Conservation (phyloP, 495 filamentous ascomycete species). For the Neurospora tetrasperma region DNA sequence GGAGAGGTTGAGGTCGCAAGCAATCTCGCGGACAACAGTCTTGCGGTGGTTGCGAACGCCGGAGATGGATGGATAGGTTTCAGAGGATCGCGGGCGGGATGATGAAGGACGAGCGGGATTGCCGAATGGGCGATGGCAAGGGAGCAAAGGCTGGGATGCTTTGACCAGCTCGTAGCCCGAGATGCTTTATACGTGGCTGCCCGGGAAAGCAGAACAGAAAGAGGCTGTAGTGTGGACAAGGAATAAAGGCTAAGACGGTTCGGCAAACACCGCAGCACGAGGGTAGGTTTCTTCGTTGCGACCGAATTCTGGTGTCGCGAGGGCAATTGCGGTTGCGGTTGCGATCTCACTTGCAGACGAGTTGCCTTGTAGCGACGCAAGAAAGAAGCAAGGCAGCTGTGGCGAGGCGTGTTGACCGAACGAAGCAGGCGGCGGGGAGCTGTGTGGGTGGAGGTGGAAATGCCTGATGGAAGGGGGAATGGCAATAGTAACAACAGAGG, state of each 20-base stretch:
- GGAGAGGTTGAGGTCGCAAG: not conserved
- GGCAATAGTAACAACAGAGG: not conserved
- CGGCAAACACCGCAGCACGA: not conserved
- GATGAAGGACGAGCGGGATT: not conserved
- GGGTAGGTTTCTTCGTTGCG: not conserved
- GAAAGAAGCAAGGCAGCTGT: not conserved
- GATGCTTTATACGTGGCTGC: not conserved
- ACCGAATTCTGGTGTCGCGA: not conserved
- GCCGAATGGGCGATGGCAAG: not conserved
- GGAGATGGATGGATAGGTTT: not conserved
- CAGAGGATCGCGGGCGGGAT: not conserved
- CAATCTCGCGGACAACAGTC: not conserved
- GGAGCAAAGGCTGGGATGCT: not conserved
- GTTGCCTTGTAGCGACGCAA: not conserved
- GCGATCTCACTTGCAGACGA: not conserved
- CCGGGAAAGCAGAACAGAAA: not conserved
- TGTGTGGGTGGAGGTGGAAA: not conserved
- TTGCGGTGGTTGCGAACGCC: not conserved
- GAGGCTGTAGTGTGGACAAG: slow-evolving; percentile 4
- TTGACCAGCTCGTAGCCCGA: not conserved
- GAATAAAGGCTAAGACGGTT: slow-evolving; percentile 7
- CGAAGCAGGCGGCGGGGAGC: not conserved
- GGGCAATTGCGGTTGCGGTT: not conserved
- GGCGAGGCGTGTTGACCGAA: not conserved
- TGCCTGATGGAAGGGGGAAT: not conserved